A percentile compares a stretch with the other conserved stretches of the same genome.
These are phyloP conservation scores for Pichia sp. DNA, from an alignment of 1,139 yeast genomes.

Conservation along the genomic window DNA sequence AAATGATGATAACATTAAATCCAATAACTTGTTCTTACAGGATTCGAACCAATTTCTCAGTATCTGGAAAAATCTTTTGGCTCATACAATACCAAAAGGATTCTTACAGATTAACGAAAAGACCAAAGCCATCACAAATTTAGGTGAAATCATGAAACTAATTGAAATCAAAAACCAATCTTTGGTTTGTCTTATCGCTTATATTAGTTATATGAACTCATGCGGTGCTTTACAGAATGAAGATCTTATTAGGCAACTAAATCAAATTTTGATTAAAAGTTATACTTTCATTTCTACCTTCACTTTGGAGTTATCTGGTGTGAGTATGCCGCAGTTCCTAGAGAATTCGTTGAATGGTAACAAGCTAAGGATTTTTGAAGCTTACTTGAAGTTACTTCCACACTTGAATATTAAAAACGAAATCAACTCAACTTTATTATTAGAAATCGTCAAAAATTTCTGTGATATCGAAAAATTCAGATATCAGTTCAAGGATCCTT, in stretches of 20 bases:
- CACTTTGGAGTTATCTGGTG: constrained; percentile 24
- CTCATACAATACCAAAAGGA: constrained; percentile 40
- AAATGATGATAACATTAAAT: constrained; percentile 41
- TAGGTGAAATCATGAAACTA: constrained; percentile 41
- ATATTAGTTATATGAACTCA: constrained; percentile 34
- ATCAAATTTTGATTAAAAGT: constrained; percentile 42
- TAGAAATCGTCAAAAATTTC: constrained; percentile 44
- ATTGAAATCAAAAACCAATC: constrained; percentile 47
- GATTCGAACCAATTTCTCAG: constrained; percentile 58
- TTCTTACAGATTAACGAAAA: constrained; percentile 27
- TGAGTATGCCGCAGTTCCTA: constrained; percentile 16
- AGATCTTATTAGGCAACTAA: constrained; percentile 41
- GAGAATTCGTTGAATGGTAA: constrained; percentile 34
- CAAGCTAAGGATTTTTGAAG: constrained; percentile 42
- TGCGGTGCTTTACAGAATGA: constrained; percentile 32
- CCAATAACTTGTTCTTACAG: constrained; percentile 61
- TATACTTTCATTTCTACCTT: constrained; percentile 34
- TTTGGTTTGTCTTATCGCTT: constrained; percentile 43
- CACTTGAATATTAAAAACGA: constrained; percentile 38
- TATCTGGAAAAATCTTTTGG: constrained; percentile 79
- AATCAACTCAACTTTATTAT: constrained; percentile 42
- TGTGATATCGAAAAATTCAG: constrained; percentile 37
- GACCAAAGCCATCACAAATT: constrained; percentile 30
- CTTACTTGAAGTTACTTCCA: constrained; percentile 40
- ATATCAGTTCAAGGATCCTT: constrained; percentile 13